Evolutionary conservation across 495 filamentous ascomycete species (phyloP).

Genomic region (Articulospora tetracladia): DNA sequence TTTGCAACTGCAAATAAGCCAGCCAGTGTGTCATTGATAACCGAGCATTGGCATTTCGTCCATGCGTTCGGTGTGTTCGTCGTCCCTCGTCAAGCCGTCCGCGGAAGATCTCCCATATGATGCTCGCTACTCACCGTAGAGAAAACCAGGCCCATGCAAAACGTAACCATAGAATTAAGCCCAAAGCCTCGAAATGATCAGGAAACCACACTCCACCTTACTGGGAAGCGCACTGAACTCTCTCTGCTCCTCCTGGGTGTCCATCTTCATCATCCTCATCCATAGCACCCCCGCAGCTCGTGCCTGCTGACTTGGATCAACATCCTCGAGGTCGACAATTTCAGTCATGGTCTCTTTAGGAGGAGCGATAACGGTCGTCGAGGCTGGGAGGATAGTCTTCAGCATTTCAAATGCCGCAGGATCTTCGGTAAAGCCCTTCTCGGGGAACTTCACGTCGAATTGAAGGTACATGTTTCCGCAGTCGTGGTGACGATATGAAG

Average conservation of each 20-base stretch:
- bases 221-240: constrained; percentile 97
- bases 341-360: constrained; percentile 85
- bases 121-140: constrained; percentile 9
- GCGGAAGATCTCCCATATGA: constrained; percentile 5
- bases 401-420: constrained; percentile 58
- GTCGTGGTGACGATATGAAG: constrained; percentile 92
- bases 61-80: constrained; percentile 3
- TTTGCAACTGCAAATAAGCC: constrained; percentile 7
- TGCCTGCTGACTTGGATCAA: constrained; percentile 69
- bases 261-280: constrained; percentile 85
- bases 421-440: constrained; percentile 56
- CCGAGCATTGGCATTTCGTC: not conserved
- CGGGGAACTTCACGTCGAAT: constrained; percentile 96
- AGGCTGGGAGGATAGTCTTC: constrained; percentile 75
- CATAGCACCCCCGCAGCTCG: constrained; percentile 71
- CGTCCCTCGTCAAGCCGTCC: constrained; percentile 9
- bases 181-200: not conserved
- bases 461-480: constrained; percentile 95
- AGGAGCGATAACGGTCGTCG: constrained; percentile 53
- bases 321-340: constrained; percentile 74
- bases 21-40: not conserved
- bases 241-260: constrained; percentile 71
- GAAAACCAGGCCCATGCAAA: constrained; percentile 4
- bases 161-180: constrained; percentile 6
- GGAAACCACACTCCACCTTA: no score